A percentile compares a stretch with the other conserved stretches of the same genome.
Evolutionary conservation across 768 basidiomycete genomes (phyloP).

Genomic region (Suillus americanus): DNA sequence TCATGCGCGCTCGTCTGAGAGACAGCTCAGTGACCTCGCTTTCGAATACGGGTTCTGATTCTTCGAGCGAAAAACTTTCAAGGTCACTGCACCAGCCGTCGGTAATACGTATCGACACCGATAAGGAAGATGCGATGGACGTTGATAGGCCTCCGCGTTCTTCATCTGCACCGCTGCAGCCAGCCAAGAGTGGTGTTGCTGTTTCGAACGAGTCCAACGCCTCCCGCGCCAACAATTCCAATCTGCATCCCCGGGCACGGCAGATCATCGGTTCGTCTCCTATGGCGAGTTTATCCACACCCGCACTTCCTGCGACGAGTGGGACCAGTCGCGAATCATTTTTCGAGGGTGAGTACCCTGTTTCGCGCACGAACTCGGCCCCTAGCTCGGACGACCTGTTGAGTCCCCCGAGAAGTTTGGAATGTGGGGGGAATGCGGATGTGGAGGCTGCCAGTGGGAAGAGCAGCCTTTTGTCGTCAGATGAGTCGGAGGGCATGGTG

Average conservation of each 20-base stretch:
- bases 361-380: constrained; percentile 15
- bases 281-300: constrained; percentile 20
- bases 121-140: constrained; percentile 23
- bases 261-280: constrained; percentile 16
- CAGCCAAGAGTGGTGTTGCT: not conserved
- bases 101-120: constrained; percentile 7
- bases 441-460: constrained; percentile 12
- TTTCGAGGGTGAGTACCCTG: constrained; percentile 10
- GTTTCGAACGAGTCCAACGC: not conserved
- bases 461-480: constrained; percentile 4
- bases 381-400: constrained; percentile 15
- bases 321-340: not conserved
- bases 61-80: constrained; percentile 8
- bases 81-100: constrained; percentile 12
- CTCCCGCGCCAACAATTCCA: not conserved
- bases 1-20: constrained; percentile 21
- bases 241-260: constrained; percentile 1
- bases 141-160: constrained; percentile 22
- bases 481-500: constrained; percentile 9
- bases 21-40: constrained; percentile 31
- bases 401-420: constrained; percentile 16
- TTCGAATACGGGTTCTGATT: constrained; percentile 23
- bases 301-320: constrained; percentile 11
- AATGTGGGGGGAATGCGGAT: constrained; percentile 14
- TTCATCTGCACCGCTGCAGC: constrained; percentile 20